Base-by-base conservation (phyloP, 306 rosid species). In the Echinosophora koreensis region DNA sequence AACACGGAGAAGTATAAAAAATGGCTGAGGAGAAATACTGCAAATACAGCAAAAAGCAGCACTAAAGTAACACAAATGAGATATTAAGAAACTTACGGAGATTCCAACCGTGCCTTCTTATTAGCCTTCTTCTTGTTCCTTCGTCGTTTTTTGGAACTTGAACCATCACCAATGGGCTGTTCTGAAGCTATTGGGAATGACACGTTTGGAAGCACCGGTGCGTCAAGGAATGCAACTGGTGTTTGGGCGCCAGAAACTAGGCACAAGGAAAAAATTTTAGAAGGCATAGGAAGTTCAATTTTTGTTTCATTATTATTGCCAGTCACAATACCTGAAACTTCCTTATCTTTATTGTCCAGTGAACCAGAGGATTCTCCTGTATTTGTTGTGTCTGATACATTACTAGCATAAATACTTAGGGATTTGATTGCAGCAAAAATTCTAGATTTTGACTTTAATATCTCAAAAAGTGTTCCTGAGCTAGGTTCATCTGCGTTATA, bases 71-170 rank as follows among this genome's bases (percentile, higher is more conserved):
- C 51, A 55, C 16, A 42, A 10, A 49, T 62, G 60, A 70, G 22
- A 77, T 52, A 50, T 63, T 30, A 34, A 28, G 38, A 74, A 65
- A 58, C 94, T 80, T 86, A 89, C 92, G 3, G 54, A 28, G 83
- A 17, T 46, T 74, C 80, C 56, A 7, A 5, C 27, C 76, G 84
- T 49, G 57, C 1, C 79, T 68, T 85, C 83, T 86, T 89, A 15
- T 76, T 76, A 27, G 90, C 74, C 83, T 69, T 87, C 68, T 47
- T 77, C 77, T 78, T 80, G 78, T 75, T 86, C 83, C 62, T 86
- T 30, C 76, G 77, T 3, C 89, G 70, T 82, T 51, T 89, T 71
- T 84, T 89, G 6, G 42, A 34, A 77, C 69, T 79, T 22, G 73
- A 17, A 81, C 56, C 9, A 57, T 27, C 56, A 63, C 44, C 83